Conservation (phyloP, 1,139 yeast genomes). For the Lodderomyces parapsilosis region DNA sequence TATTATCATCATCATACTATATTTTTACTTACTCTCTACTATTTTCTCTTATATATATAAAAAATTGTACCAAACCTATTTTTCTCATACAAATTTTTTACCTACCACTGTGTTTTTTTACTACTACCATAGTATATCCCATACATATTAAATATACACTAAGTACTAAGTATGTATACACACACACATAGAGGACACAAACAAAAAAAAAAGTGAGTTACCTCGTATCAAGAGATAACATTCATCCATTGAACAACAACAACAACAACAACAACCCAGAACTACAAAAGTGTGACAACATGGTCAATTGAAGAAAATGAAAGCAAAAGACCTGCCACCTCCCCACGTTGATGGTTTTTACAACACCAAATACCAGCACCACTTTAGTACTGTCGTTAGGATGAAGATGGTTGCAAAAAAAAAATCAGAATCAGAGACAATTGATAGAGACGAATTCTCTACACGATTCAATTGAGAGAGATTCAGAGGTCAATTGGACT, state of each 20-base stretch:
- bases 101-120: slow-evolving; percentile 1
- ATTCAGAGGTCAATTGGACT: slow-evolving; percentile 1
- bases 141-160: not conserved
- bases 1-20: not conserved
- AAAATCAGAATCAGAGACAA: not conserved
- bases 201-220: not conserved
- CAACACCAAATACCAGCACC: not conserved
- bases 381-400: not conserved
- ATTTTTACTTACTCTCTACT: no score
- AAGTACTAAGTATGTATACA: not conserved
- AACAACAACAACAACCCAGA: not conserved
- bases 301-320: not conserved
- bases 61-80: not conserved
- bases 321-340: no score
- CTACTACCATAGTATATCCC: slow-evolving; percentile 4
- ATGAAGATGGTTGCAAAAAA: slow-evolving; percentile 1
- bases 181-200: slow-evolving; percentile 1
- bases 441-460: not conserved
- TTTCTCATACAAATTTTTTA: not conserved
- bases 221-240: not conserved
- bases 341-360: not conserved
- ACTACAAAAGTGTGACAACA: not conserved
- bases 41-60: no score
- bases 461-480: no score
- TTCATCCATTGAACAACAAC: not conserved